Evolutionary conservation across 1,139 yeast species (phyloP).

Genomic region (Yamadazyma taylorii): DNA sequence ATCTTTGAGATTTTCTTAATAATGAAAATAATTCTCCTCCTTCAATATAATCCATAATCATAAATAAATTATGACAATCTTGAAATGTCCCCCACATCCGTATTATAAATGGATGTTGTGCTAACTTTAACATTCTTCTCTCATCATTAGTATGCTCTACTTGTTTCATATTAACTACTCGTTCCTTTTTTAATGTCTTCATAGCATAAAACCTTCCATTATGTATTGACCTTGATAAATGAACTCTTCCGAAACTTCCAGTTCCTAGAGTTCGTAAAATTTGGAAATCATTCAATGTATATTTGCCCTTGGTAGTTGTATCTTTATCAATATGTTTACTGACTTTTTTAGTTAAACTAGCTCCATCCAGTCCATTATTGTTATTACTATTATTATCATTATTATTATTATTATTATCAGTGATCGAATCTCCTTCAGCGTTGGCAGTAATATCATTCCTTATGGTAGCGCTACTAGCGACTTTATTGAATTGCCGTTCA

Average conservation of each 20-base stretch:
- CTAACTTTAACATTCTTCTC: slow-evolving; percentile 54
- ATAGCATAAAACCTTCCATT: slow-evolving; percentile 62
- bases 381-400: neutral
- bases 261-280: slow-evolving; percentile 59
- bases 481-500: too few relatives aligned
- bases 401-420: neutral
- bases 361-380: neutral
- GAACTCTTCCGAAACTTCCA: slow-evolving; percentile 65
- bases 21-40: slow-evolving; percentile 62
- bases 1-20: slow-evolving; percentile 56
- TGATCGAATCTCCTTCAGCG: neutral
- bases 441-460: neutral
- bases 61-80: slow-evolving; percentile 54
- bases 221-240: slow-evolving; percentile 56
- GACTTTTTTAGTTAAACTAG: slow-evolving; percentile 4
- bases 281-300: slow-evolving; percentile 52
- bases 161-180: slow-evolving; percentile 62
- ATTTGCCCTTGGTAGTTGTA: slow-evolving; percentile 50
- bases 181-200: slow-evolving; percentile 56
- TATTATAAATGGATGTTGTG: slow-evolving; percentile 59
- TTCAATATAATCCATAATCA: slow-evolving; percentile 65
- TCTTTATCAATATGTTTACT: slow-evolving; percentile 25
- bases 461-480: neutral
- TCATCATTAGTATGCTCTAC: slow-evolving; percentile 67
- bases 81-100: slow-evolving; percentile 69